phyloP scores from a whole-genome alignment of 192 early-diverging fungal species.

The Backusella parvicylindrica region DNA sequence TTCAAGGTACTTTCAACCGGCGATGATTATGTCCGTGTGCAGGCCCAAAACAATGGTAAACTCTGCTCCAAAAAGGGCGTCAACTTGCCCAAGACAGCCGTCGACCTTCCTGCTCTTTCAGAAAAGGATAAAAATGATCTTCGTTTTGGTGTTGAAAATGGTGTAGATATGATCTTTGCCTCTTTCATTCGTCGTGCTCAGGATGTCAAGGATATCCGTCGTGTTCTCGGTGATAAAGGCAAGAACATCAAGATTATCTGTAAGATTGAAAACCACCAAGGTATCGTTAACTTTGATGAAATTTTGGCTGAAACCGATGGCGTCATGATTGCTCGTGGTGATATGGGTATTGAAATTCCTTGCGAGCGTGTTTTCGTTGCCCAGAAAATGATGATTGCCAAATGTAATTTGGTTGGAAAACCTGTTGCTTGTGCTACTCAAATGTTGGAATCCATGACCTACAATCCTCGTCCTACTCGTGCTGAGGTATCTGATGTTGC shows the following conservation, averaged over 20 bases:
- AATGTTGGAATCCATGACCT: slow-evolving; percentile 93
- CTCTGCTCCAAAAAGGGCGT: slow-evolving; percentile 90
- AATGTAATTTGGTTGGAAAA: slow-evolving; percentile 92
- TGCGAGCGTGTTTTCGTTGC: slow-evolving; percentile 83
- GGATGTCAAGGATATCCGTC: slow-evolving; percentile 87
- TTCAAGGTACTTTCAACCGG: slow-evolving; percentile 79
- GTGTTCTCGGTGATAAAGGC: slow-evolving; percentile 69
- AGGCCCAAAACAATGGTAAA: slow-evolving; percentile 73
- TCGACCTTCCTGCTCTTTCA: slow-evolving; percentile 87
- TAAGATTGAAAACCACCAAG: slow-evolving; percentile 95
- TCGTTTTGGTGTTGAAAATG: slow-evolving; percentile 83
- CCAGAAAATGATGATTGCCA: slow-evolving; percentile 97
- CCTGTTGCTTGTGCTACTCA: slow-evolving; percentile 93
- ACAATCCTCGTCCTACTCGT: slow-evolving; percentile 93
- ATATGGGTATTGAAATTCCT: slow-evolving; percentile 92
- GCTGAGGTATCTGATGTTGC: slow-evolving; percentile 96
- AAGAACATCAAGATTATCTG: slow-evolving; percentile 90
- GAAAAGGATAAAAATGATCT: slow-evolving; percentile 87
- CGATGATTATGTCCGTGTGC: slow-evolving; percentile 51
- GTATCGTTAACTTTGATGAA: slow-evolving; percentile 91
- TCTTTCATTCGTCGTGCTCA: slow-evolving; percentile 89
- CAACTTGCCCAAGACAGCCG: slow-evolving; percentile 81
- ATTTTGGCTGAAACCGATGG: slow-evolving; percentile 89
- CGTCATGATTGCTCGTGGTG: slow-evolving; percentile 95
- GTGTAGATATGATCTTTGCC: slow-evolving; percentile 91